phyloP scores from a whole-genome alignment of 495 filamentous ascomycete genomes.

The Elasticomyces elasticus region DNA sequence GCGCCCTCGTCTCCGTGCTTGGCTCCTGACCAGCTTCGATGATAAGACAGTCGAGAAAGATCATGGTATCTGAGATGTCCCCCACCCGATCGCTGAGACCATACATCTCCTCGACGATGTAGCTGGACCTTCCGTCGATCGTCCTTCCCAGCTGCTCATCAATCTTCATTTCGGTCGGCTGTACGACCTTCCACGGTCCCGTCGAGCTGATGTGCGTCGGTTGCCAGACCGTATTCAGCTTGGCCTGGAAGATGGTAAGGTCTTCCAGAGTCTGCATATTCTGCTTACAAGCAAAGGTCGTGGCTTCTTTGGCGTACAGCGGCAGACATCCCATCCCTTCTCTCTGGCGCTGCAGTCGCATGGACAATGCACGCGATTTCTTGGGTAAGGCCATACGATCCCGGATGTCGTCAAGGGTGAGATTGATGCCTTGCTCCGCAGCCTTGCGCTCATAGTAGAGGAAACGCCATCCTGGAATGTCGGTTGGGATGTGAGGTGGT shows the following conservation, averaged over 20 bases:
- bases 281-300: not conserved
- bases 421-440: not conserved
- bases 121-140: not conserved
- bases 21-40: too few relatives aligned
- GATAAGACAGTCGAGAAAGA: not conserved
- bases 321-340: not conserved
- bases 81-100: not conserved
- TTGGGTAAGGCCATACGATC: not conserved
- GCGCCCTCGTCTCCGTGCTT: too few relatives aligned
- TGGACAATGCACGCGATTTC: not conserved
- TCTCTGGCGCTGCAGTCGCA: not conserved
- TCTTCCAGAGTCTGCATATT: not conserved
- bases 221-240: not conserved
- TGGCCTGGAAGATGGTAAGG: not conserved
- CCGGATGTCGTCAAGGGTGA: not conserved
- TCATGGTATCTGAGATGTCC: not conserved
- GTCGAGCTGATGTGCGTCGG: not conserved
- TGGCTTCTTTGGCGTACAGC: not conserved
- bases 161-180: not conserved
- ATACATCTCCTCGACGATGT: not conserved
- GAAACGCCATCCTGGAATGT: not conserved
- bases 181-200: constrained; percentile 1
- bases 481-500: not conserved
- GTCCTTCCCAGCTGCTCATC: not conserved
- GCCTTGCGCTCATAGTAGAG: not conserved